Evolutionary conservation across 164 flowering plant species (phyloP).

Genomic region (Tetracentron sinense): DNA sequence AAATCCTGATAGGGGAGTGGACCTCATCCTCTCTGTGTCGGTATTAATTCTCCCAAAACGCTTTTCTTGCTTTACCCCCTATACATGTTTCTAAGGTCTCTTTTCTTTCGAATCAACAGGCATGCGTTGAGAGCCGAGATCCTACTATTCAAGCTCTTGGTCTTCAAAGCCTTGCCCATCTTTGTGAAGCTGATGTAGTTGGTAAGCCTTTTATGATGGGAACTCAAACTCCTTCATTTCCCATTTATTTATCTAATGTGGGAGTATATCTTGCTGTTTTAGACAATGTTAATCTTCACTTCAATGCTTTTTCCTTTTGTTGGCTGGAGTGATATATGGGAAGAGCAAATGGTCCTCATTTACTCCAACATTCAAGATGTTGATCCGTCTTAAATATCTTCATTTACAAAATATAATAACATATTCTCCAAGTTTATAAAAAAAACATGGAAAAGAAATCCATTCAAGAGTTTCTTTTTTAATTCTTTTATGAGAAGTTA

Average conservation of each 20-base stretch:
- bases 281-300: too few species aligned
- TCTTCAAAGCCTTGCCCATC: conserved; percentile 78
- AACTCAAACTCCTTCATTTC: background rate
- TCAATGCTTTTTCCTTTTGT: too few species aligned
- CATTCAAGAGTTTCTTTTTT: too few species aligned
- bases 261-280: too few species aligned
- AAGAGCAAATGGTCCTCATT: too few species aligned
- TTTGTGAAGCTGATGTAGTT: conserved; percentile 97
- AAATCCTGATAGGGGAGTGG: conserved; percentile 96
- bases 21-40: conserved; percentile 87
- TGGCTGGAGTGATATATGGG: too few species aligned
- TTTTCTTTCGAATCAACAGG: conserved; percentile 35
- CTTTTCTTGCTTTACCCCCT: conserved; percentile 10
- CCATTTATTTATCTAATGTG: background rate
- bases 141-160: conserved; percentile 70
- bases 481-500: too few species aligned
- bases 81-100: conserved; percentile 3
- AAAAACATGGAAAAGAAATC: too few species aligned
- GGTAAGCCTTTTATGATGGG: conserved; percentile 39
- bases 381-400: too few species aligned
- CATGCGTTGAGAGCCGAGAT: conserved; percentile 77
- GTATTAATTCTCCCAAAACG: conserved; percentile 33
- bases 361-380: too few species aligned
- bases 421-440: too few species aligned
- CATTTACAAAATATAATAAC: too few species aligned